phyloP scores from a whole-genome alignment of 169 alveolate species.

The Plasmodium adleri region DNA sequence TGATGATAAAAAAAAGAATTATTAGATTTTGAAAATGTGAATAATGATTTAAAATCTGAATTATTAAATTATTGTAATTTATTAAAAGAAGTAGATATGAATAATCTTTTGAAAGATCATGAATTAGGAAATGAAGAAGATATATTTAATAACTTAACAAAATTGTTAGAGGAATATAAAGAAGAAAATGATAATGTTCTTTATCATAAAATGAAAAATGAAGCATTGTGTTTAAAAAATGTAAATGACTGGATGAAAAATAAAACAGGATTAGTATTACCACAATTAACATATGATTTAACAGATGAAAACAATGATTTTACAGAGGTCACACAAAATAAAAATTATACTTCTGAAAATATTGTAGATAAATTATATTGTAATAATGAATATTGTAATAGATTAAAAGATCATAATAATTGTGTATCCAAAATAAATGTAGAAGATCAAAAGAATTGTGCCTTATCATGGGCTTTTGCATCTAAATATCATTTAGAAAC shows the following conservation, averaged over 20 bases:
- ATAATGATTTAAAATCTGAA: not conserved
- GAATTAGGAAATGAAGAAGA: not conserved
- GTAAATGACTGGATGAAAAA: not conserved
- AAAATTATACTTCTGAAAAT: not conserved
- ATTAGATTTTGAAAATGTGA: not conserved
- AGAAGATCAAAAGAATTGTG: conserved; percentile 69
- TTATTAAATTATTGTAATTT: not conserved
- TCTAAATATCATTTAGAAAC: conserved; percentile 73
- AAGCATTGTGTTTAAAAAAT: conserved; percentile 8
- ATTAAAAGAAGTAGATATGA: not conserved
- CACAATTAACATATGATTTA: not conserved
- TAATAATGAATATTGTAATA: conserved; percentile 48
- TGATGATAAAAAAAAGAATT: not conserved
- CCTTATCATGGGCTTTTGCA: conserved; percentile 75
- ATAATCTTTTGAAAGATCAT: not conserved
- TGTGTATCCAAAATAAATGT: conserved; percentile 41
- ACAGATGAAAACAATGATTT: not conserved
- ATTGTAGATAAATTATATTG: conserved; percentile 14
- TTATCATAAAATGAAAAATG: not conserved
- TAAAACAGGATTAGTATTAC: not conserved
- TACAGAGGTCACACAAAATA: not conserved
- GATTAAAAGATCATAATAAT: conserved; percentile 43
- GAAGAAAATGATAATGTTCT: not conserved
- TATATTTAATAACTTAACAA: not conserved
- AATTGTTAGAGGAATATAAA: not conserved